A percentile compares a stretch with the other conserved stretches of the same genome.
These are phyloP conservation scores for Xerocomellus amylosporus DNA, from an alignment of 768 basidiomycete genomes.

Conservation along the genomic window DNA sequence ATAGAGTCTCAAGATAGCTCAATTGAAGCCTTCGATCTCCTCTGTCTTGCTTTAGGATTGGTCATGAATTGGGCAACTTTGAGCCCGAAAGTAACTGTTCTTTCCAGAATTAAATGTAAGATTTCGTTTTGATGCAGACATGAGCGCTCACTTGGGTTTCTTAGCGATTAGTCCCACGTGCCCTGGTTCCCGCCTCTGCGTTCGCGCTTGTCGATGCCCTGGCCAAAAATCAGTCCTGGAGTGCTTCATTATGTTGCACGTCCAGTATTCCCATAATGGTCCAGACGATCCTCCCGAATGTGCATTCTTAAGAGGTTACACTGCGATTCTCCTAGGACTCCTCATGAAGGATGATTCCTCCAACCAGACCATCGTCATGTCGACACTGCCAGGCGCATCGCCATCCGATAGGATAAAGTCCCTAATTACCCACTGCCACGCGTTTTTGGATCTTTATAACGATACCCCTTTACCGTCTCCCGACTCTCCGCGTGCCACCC, in stretches of 20 bases:
- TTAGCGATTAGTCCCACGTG: conserved; percentile 56
- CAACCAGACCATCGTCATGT: conserved; percentile 35
- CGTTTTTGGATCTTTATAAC: conserved; percentile 43
- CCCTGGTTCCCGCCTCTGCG: conserved; percentile 46
- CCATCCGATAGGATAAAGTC: conserved; percentile 14
- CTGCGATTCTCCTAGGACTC: conserved; percentile 69
- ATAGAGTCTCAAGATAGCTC: conserved; percentile 12
- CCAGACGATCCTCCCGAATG: conserved; percentile 34
- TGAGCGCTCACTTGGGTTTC: neutral
- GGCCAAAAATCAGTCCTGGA: conserved; percentile 44
- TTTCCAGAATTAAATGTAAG: conserved; percentile 51
- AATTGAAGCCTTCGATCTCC: conserved; percentile 56
- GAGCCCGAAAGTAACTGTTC: conserved; percentile 45
- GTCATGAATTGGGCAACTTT: conserved; percentile 74
- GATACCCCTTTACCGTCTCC: conserved; percentile 30
- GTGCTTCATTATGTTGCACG: conserved; percentile 50
- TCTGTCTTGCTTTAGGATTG: conserved; percentile 73
- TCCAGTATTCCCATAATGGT: conserved; percentile 30
- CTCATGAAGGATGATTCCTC: conserved; percentile 35
- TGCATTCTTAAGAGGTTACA: conserved; percentile 66
- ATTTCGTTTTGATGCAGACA: neutral
- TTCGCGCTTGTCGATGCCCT: conserved; percentile 52
- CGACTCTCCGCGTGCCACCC: conserved; percentile 3
- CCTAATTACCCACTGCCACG: conserved; percentile 36
- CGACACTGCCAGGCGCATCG: conserved; percentile 36